Evolutionary conservation across 768 basidiomycete species (phyloP).

Genomic region (Trametes punicea): DNA sequence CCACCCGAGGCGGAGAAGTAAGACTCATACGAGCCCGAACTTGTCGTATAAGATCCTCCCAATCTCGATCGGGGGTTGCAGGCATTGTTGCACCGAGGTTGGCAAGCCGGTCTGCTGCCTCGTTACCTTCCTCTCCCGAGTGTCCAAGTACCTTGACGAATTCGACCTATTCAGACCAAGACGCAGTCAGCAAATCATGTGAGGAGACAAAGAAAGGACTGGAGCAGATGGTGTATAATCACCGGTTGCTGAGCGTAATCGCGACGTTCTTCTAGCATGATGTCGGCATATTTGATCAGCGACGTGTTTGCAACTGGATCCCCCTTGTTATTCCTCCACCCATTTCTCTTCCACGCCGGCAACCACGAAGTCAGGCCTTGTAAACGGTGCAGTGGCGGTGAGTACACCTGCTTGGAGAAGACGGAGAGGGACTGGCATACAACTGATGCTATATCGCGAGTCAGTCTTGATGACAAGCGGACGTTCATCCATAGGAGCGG

Average conservation of each 20-base stretch:
- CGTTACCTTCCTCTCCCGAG: constrained; percentile 75
- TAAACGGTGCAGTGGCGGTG: neutral
- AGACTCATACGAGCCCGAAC: neutral
- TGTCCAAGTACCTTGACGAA: constrained; percentile 70
- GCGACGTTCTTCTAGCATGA: constrained; percentile 53
- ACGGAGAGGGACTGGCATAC: constrained; percentile 44
- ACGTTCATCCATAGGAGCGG: constrained; percentile 48
- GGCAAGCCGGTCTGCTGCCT: constrained; percentile 79
- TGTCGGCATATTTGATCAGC: constrained; percentile 68
- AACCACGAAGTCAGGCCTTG: constrained; percentile 69
- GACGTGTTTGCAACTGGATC: constrained; percentile 64
- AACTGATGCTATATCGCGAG: constrained; percentile 77
- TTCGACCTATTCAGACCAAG: constrained; percentile 37
- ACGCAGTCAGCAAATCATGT: neutral
- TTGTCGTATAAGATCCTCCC: constrained; percentile 34
- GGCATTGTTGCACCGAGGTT: constrained; percentile 49
- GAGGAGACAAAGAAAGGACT: neutral
- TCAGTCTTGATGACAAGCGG: constrained; percentile 78
- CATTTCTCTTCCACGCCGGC: constrained; percentile 53
- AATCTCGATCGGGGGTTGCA: constrained; percentile 50
- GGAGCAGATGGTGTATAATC: no score
- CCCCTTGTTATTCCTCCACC: constrained; percentile 46
- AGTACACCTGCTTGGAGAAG: neutral
- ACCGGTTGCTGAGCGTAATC: constrained; percentile 51
- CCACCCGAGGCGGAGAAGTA: neutral